Conservation (phyloP, 2,329 filamentous ascomycete species). For the Fusarium foetens region DNA sequence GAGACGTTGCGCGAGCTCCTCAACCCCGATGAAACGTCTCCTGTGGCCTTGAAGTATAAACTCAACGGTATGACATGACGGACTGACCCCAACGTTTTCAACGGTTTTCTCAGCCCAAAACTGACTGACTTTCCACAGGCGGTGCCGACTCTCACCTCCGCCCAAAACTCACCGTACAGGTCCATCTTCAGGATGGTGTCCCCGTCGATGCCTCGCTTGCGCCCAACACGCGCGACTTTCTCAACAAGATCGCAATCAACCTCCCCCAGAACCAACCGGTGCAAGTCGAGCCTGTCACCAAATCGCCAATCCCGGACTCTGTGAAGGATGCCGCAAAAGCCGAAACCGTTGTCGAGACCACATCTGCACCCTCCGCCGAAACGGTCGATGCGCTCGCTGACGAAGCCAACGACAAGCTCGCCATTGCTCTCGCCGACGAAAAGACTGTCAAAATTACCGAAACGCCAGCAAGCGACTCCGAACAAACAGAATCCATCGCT, state of each 20-base stretch:
- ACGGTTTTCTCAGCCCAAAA: constrained; percentile 17
- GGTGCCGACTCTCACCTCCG: constrained; percentile 61
- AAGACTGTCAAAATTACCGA: neutral
- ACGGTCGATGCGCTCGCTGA: constrained; percentile 21
- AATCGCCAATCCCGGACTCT: constrained; percentile 11
- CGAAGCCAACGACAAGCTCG: constrained; percentile 15
- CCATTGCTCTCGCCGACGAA: constrained; percentile 4
- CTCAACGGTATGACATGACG: constrained; percentile 57
- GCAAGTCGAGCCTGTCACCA: neutral
- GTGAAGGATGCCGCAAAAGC: neutral
- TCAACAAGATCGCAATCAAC: constrained; percentile 68
- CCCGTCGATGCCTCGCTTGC: constrained; percentile 76
- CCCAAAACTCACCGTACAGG: constrained; percentile 76
- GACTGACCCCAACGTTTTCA: neutral
- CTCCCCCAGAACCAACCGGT: constrained; percentile 42
- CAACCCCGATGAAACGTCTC: constrained; percentile 58
- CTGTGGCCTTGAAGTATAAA: constrained; percentile 63
- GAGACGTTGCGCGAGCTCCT: constrained; percentile 75
- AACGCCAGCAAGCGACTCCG: neutral
- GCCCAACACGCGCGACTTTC: constrained; percentile 69
- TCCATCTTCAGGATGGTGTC: constrained; percentile 73
- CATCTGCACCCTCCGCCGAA: neutral
- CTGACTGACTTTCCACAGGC: constrained; percentile 41
- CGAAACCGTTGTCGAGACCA: constrained; percentile 1
- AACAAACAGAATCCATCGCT: neutral